Base-by-base conservation (phyloP, 2,329 filamentous ascomycete genomes). In the Colletotrichum sp. region DNA sequence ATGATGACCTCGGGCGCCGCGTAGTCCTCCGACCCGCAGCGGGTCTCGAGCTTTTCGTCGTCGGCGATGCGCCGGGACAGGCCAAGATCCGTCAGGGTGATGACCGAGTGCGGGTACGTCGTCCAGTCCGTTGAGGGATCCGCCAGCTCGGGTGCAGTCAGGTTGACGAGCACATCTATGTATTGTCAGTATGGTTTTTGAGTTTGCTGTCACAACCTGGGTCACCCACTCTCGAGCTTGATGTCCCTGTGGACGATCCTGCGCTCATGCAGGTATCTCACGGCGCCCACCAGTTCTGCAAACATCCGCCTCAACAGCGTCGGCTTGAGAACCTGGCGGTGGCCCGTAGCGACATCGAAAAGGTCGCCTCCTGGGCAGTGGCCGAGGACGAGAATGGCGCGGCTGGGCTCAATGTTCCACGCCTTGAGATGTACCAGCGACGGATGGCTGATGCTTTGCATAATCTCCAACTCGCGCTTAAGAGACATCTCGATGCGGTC, bases 21-120 rank as follows among this genome's bases (percentile, higher is more conserved):
- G 83, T 99, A 99, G 85, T 99, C 97, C 85, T 99, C 97, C 55
- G 95, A 98, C 36, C 97, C 97, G 84, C 97, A 99, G 12, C 97
- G 92, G 3, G 96, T 99, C 77, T 95, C 95, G n/a, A 99, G 90
- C 77, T 96, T 94, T 79, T 98, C 95, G 69, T 95, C 95, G 77
- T 95, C 94, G 18, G 95, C 92, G 52, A 99, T 95, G 44, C 94
- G 93, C 71, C 96, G 92, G 5, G 96, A 98, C 15, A 99, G 92
- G 16, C 97, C 97, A 15, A 99, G 89, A 83, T 99, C 97, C 18
- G 96, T 98, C 57, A 99, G 90, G 3, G 96, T 98, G 72, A 96
- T 92, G 69, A 99, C 91, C 3, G 96, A 94, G 81, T 95, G 91
- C 12, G 95, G 94, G 80, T 98, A 95, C 0, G 89, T 92, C 62